Conservation (phyloP, 2,329 filamentous ascomycete genomes). For the Blastomyces silverae region DNA sequence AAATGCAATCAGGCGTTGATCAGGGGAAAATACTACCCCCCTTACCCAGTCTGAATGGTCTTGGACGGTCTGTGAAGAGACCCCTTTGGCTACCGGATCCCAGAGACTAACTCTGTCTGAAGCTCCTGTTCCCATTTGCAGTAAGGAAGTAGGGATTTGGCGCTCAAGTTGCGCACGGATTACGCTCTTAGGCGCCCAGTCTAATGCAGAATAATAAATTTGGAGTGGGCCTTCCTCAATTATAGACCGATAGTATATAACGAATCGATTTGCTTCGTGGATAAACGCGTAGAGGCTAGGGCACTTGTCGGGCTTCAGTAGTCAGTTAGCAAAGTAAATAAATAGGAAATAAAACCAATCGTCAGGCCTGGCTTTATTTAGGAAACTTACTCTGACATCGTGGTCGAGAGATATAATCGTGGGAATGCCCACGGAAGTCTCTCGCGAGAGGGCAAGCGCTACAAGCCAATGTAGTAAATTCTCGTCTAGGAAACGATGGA, state of each 20-base stretch:
- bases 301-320: background rate
- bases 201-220: conserved; percentile 1
- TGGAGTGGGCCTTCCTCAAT: conserved; percentile 2
- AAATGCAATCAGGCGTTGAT: background rate
- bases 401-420: conserved; percentile 1
- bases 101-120: background rate
- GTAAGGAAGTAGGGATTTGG: background rate
- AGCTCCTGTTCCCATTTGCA: background rate
- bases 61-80: background rate
- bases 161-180: background rate
- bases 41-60: background rate
- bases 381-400: conserved; percentile 2
- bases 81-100: background rate
- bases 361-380: no score
- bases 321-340: background rate
- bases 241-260: conserved; percentile 5
- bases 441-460: background rate
- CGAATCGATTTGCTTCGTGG: conserved; percentile 4
- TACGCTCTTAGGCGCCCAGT: conserved; percentile 1
- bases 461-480: conserved; percentile 14
- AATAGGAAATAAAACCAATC: no score
- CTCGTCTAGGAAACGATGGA: conserved; percentile 6
- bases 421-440: background rate
- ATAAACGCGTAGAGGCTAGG: background rate
- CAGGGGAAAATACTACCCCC: conserved; percentile 4